Conservation (phyloP, 495 filamentous ascomycete genomes). For the Annulohypoxylon stygium region DNA sequence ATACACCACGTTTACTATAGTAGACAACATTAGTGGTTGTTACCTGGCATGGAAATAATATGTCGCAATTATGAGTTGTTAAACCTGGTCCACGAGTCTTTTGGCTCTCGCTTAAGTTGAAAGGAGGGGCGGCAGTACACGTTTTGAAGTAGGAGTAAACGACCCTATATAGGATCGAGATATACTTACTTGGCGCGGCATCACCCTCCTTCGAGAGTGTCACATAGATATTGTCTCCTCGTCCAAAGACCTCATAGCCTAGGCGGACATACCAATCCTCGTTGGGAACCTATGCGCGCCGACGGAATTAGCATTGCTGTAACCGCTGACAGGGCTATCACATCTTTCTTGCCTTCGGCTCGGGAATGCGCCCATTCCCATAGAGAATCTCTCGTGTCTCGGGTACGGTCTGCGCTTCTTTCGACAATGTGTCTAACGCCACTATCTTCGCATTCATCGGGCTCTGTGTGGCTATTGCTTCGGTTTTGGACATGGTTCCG, state of each 20-base stretch:
- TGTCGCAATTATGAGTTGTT: slow-evolving; percentile 20
- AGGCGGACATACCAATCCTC: slow-evolving; percentile 72
- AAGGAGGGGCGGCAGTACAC: slow-evolving; percentile 21
- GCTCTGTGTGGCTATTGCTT: slow-evolving; percentile 48
- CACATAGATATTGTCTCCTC: slow-evolving; percentile 29
- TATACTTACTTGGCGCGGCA: slow-evolving; percentile 35
- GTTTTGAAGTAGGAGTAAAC: slow-evolving; percentile 8
- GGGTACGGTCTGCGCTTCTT: slow-evolving; percentile 44
- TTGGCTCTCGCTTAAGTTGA: slow-evolving; percentile 7
- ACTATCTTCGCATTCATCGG: slow-evolving; percentile 54
- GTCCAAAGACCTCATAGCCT: slow-evolving; percentile 56
- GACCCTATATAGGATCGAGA: slow-evolving; percentile 5
- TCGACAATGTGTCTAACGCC: slow-evolving; percentile 52
- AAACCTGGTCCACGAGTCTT: not conserved
- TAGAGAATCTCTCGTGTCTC: slow-evolving; percentile 38
- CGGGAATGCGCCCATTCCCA: slow-evolving; percentile 29
- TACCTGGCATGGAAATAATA: slow-evolving; percentile 1
- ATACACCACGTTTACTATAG: slow-evolving; percentile 43
- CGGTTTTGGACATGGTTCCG: slow-evolving; percentile 55
- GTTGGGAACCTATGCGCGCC: slow-evolving; percentile 45
- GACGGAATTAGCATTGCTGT: slow-evolving; percentile 29
- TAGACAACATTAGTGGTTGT: slow-evolving; percentile 19
- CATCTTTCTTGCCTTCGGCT: slow-evolving; percentile 46
- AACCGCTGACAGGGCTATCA: slow-evolving; percentile 7
- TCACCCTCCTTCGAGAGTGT: slow-evolving; percentile 21